Conservation (phyloP, 805 yeast species). For the Pichia thaimueangensis region DNA sequence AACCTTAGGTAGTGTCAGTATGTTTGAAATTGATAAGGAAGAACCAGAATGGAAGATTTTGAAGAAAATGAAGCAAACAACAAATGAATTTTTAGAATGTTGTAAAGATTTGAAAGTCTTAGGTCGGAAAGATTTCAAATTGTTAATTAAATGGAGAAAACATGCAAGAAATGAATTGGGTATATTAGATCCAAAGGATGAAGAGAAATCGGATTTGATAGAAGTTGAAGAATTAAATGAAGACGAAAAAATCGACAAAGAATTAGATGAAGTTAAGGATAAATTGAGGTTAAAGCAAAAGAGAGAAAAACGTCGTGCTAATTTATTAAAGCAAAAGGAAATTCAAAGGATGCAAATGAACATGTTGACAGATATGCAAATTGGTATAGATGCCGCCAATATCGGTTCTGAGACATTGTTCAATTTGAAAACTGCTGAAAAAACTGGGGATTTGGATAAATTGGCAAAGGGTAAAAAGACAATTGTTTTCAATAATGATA, state of each 20-base stretch:
- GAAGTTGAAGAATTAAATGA: slow-evolving; percentile 73
- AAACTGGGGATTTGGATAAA: slow-evolving; percentile 72
- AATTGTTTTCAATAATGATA: slow-evolving; percentile 54
- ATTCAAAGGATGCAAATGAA: slow-evolving; percentile 90
- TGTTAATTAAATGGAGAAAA: slow-evolving; percentile 80
- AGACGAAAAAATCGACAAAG: slow-evolving; percentile 85
- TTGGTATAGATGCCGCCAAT: slow-evolving; percentile 88
- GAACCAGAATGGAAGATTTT: slow-evolving; percentile 70
- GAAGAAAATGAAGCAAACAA: slow-evolving; percentile 68
- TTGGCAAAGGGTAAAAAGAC: slow-evolving; percentile 70
- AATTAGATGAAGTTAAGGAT: slow-evolving; percentile 65
- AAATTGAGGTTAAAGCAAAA: slow-evolving; percentile 62
- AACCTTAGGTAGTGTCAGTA: slow-evolving; percentile 66
- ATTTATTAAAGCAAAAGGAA: slow-evolving; percentile 83
- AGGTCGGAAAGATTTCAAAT: slow-evolving; percentile 89
- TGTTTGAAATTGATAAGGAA: slow-evolving; percentile 53
- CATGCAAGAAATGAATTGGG: slow-evolving; percentile 76
- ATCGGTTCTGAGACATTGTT: slow-evolving; percentile 75
- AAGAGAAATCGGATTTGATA: slow-evolving; percentile 42
- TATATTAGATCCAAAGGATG: slow-evolving; percentile 50
- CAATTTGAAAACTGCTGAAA: slow-evolving; percentile 78
- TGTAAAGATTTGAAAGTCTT: slow-evolving; percentile 87
- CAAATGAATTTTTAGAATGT: slow-evolving; percentile 73
- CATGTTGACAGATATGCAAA: slow-evolving; percentile 87
- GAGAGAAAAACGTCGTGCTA: slow-evolving; percentile 75